Percentiles rank a stretch among this genome's conserved stretches.
phyloP scores from a whole-genome alignment of 768 basidiomycete species.

The Rhodosporidiobolus sp. region DNA sequence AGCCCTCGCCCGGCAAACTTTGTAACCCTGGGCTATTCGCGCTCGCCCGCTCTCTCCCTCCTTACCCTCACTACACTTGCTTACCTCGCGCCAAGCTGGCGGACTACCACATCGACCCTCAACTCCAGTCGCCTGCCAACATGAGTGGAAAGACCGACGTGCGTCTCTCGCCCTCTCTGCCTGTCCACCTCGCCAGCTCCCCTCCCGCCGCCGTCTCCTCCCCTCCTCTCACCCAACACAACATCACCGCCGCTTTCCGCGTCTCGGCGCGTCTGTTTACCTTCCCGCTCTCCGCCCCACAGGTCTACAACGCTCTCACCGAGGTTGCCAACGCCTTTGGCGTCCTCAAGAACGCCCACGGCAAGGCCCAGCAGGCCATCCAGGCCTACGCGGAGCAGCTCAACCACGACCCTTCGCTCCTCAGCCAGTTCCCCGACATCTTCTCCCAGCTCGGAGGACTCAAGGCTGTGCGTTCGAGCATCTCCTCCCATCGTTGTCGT shows the following conservation, averaged over 20 bases:
- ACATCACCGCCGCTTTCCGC: no score
- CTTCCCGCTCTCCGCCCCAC: background rate
- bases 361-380: constrained; percentile 7
- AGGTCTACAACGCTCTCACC: constrained; percentile 25
- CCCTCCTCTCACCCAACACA: background rate
- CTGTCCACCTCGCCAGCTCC: background rate
- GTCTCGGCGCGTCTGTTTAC: background rate
- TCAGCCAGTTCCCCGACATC: constrained; percentile 18
- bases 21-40: no score
- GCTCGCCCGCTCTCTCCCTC: no score
- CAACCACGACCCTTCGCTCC: constrained; percentile 3
- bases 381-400: constrained; percentile 5
- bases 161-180: background rate
- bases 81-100: no score
- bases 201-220: no score
- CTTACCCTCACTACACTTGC: no score
- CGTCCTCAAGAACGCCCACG: constrained; percentile 20
- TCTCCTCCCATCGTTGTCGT: no score
- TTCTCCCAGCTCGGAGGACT: constrained; percentile 1
- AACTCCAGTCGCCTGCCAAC: background rate
- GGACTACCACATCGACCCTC: background rate
- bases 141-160: no score
- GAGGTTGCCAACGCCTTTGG: constrained; percentile 4
- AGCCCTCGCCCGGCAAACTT: no score
- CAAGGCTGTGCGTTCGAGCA: constrained; percentile 6